Conservation (phyloP, 2,329 filamentous ascomycete species). For the Bipolaris zeicola region DNA sequence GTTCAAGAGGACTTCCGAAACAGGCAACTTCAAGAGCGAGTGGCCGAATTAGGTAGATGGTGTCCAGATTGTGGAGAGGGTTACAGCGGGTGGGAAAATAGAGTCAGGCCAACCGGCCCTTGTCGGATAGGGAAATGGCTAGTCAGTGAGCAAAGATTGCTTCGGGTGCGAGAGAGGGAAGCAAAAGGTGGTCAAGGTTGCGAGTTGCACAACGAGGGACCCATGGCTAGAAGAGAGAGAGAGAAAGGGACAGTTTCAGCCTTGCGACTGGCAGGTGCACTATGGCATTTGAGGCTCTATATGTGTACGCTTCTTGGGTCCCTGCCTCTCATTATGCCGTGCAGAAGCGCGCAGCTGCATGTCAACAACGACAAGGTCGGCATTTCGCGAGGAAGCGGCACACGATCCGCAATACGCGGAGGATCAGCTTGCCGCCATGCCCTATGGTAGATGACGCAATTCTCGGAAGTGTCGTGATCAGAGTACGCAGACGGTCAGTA, state of each 20-base stretch:
- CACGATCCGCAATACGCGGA: conserved; percentile 39
- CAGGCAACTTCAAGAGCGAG: not conserved
- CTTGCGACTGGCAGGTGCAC: not conserved
- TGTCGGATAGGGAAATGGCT: not conserved
- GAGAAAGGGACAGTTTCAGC: not conserved
- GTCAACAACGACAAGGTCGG: conserved; percentile 25
- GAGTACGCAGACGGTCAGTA: conserved; percentile 15
- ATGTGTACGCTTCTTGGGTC: conserved; percentile 13
- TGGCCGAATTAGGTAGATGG: not conserved
- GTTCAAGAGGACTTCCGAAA: not conserved
- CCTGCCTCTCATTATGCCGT: conserved; percentile 20
- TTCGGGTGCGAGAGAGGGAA: not conserved
- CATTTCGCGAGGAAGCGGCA: conserved; percentile 42
- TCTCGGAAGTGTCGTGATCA: conserved; percentile 16
- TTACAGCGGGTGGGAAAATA: not conserved
- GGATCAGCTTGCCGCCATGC: conserved; percentile 31
- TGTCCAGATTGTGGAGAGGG: not conserved
- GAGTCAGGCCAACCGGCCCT: not conserved
- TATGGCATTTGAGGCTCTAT: conserved; percentile 17
- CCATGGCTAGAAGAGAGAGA: not conserved
- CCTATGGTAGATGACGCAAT: conserved; percentile 38
- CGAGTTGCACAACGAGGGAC: not conserved
- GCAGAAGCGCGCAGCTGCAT: conserved; percentile 26
- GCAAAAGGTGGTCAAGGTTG: not conserved
- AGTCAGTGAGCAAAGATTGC: not conserved